Conservation (phyloP, 1,284 basidiomycete genomes). For the Waitea zeae region DNA sequence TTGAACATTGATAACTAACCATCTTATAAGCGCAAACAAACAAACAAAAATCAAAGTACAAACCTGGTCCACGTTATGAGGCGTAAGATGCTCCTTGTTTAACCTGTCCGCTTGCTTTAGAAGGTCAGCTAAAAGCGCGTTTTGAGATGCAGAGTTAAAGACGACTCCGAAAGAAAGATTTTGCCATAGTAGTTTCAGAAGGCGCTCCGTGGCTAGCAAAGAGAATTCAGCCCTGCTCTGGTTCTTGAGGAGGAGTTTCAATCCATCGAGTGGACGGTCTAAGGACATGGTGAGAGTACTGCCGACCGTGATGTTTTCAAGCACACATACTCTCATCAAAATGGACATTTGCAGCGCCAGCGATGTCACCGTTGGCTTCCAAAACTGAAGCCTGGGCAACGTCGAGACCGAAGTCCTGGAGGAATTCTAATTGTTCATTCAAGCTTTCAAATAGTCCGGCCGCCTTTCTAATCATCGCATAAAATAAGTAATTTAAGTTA, state of each 20-base stretch:
- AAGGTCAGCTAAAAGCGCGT: conserved; percentile 8
- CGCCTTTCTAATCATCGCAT: conserved; percentile 21
- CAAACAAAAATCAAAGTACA: conserved; percentile 3
- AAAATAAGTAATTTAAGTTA: not conserved
- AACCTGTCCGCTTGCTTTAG: conserved; percentile 11
- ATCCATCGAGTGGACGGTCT: conserved; percentile 7
- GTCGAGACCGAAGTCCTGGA: conserved; percentile 37
- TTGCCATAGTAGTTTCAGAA: conserved; percentile 16
- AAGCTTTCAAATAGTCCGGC: conserved; percentile 26
- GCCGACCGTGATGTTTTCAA: conserved; percentile 25
- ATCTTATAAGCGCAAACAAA: not conserved
- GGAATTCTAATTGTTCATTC: conserved; percentile 38
- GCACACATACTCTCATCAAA: conserved; percentile 31
- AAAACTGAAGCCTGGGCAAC: conserved; percentile 30
- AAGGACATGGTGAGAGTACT: conserved; percentile 10
- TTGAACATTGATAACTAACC: conserved; percentile 22
- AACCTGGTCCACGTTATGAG: conserved; percentile 13
- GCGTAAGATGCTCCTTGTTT: conserved; percentile 8
- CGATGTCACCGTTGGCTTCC: conserved; percentile 21
- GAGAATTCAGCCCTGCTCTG: not conserved
- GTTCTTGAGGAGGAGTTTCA: conserved; percentile 9
- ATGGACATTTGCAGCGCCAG: conserved; percentile 40
- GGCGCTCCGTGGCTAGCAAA: not conserved
- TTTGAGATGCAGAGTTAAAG: conserved; percentile 4
- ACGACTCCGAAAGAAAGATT: conserved; percentile 13